Conservation (phyloP, 495 filamentous ascomycete genomes). For the Venustampulla echinocandica region DNA sequence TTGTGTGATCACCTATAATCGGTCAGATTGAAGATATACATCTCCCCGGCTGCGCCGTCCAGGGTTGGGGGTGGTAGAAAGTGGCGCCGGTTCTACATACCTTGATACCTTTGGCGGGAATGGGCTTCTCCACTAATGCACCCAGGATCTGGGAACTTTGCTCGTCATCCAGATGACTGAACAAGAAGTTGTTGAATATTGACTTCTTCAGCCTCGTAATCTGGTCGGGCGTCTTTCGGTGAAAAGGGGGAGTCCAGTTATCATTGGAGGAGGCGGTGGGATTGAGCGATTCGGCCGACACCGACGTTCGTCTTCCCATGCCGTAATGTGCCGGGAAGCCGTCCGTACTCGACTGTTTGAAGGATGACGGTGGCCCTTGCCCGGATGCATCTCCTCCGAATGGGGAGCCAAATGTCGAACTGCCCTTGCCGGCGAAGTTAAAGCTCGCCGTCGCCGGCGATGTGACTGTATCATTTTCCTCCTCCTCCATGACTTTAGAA, state of each 20-base stretch:
- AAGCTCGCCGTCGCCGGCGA: conserved; percentile 49
- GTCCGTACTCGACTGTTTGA: conserved; percentile 35
- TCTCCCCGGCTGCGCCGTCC: neutral
- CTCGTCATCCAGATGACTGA: conserved; percentile 89
- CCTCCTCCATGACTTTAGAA: conserved; percentile 48
- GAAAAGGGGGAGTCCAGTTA: conserved; percentile 82
- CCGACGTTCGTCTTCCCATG: conserved; percentile 85
- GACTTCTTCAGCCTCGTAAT: conserved; percentile 67
- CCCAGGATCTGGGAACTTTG: conserved; percentile 79
- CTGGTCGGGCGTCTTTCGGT: conserved; percentile 77
- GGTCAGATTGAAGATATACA: conserved; percentile 7
- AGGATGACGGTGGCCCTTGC: conserved; percentile 28
- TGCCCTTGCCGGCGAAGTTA: conserved; percentile 19
- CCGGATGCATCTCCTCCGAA: conserved; percentile 38
- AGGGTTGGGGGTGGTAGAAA: too few relatives aligned
- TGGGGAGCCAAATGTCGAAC: conserved; percentile 29
- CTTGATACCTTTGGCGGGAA: conserved; percentile 91
- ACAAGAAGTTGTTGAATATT: conserved; percentile 86
- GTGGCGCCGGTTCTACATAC: too few relatives aligned
- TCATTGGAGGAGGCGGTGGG: conserved; percentile 72
- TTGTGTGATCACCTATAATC: conserved; percentile 71
- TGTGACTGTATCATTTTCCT: conserved; percentile 47
- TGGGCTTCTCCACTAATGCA: conserved; percentile 87
- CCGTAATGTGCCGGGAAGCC: conserved; percentile 91
- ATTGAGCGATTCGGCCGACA: conserved; percentile 93